phyloP scores from a whole-genome alignment of 2,329 filamentous ascomycete species.

The Colletotrichum theobromicola region DNA sequence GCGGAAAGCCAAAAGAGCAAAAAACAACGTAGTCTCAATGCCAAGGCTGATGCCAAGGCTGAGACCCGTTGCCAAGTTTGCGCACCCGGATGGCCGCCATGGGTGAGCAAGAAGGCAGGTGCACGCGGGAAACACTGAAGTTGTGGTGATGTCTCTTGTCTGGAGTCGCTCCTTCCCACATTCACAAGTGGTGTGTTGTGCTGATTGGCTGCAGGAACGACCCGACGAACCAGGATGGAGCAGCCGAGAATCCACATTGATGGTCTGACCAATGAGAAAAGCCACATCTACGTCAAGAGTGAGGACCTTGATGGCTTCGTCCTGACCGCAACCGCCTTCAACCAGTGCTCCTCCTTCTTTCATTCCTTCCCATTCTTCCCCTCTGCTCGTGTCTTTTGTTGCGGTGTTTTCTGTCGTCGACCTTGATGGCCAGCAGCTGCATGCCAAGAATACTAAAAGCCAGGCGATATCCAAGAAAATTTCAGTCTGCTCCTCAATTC shows the following conservation, averaged over 20 bases:
- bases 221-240: not conserved
- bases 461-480: not conserved
- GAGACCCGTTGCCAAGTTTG: constrained; percentile 19
- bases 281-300: not conserved
- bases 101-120: not conserved
- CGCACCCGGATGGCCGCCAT: constrained; percentile 13
- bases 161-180: not conserved
- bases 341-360: not conserved
- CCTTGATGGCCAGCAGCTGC: constrained; percentile 9
- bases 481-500: not conserved
- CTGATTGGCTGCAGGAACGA: not conserved
- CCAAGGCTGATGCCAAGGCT: constrained; percentile 23
- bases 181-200: not conserved
- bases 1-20: not conserved
- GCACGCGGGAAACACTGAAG: not conserved
- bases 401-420: not conserved
- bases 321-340: not conserved
- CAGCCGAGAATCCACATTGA: not conserved
- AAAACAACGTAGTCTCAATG: constrained; percentile 10
- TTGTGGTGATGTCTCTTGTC: not conserved
- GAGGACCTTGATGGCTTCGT: constrained; percentile 20
- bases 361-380: not conserved
- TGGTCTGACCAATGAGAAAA: not conserved
- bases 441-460: constrained; percentile 9
- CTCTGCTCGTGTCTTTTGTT: not conserved